Percentiles rank a stretch among this genome's conserved stretches.
Evolutionary conservation across 306 rosid species (phyloP).

Genomic region (Casuarina equisetifolia): DNA sequence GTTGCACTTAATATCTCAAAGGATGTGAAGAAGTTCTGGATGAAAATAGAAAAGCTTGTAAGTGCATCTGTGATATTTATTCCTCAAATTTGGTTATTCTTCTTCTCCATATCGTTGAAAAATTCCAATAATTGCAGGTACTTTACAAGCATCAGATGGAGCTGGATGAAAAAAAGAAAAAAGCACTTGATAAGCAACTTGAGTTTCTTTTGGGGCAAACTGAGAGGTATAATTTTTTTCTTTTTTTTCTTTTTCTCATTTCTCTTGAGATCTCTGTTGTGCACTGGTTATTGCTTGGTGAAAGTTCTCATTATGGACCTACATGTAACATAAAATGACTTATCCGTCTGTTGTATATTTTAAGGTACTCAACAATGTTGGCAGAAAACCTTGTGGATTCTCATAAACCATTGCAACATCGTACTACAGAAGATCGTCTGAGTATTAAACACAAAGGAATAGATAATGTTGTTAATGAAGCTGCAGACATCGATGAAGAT

Average conservation of each 20-base stretch:
- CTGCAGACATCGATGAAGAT: conserved; percentile 59
- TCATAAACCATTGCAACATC: conserved; percentile 54
- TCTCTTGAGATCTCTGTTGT: background rate
- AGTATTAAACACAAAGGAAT: conserved; percentile 42
- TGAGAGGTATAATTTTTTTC: conserved; percentile 58
- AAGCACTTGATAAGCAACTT: conserved; percentile 91
- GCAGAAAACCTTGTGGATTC: conserved; percentile 93
- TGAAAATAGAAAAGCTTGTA: conserved; percentile 95
- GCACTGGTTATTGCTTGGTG: background rate
- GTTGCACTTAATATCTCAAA: conserved; percentile 91
- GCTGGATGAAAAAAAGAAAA: conserved; percentile 95
- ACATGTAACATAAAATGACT: conserved; percentile 10
- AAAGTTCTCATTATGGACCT: conserved; percentile 11
- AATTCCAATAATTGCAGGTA: conserved; percentile 54
- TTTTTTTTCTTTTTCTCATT: conserved; percentile 10
- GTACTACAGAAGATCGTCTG: conserved; percentile 36
- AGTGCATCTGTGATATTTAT: conserved; percentile 29
- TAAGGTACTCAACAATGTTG: conserved; percentile 95
- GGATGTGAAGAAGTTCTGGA: conserved; percentile 98
- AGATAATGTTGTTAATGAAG: conserved; percentile 38
- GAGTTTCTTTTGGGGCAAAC: conserved; percentile 99
- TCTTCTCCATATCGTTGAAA: background rate
- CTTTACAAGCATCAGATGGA: conserved; percentile 97
- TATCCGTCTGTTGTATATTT: conserved; percentile 29
- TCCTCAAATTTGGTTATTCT: background rate